Conservation (phyloP, 148 eudicot species). For the Chenopodium formosanum region DNA sequence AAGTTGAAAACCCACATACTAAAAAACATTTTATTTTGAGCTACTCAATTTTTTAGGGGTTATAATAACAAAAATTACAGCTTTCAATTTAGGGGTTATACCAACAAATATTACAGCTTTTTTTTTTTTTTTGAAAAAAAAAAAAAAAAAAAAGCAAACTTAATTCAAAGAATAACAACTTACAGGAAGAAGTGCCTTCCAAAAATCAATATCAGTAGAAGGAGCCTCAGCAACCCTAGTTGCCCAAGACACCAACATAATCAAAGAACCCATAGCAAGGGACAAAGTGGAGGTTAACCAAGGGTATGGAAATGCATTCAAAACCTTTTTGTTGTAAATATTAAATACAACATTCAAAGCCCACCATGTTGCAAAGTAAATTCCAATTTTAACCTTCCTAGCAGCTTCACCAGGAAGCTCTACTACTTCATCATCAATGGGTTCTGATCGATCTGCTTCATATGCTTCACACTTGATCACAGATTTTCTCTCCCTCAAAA, state of each 20-base stretch:
- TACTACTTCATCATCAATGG: conserved; percentile 29
- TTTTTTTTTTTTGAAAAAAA: too few species aligned
- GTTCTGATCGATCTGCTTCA: conserved; percentile 66
- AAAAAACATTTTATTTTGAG: background rate
- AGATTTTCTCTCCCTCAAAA: conserved; percentile 23
- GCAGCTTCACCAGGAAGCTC: conserved; percentile 48
- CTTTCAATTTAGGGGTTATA: background rate
- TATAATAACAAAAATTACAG: background rate
- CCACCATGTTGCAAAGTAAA: conserved; percentile 96
- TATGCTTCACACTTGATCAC: conserved; percentile 66
- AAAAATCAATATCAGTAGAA: conserved; percentile 73
- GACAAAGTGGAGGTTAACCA: conserved; percentile 94
- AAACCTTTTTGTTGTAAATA: conserved; percentile 88
- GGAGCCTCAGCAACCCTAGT: conserved; percentile 67
- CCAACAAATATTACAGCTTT: background rate
- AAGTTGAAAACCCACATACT: background rate
- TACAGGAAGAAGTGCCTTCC: conserved; percentile 88
- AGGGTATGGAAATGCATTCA: conserved; percentile 89
- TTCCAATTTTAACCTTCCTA: conserved; percentile 69
- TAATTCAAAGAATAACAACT: conserved; percentile 16
- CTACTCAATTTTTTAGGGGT: background rate
- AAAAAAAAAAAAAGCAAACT: background rate
- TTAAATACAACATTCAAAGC: conserved; percentile 85
- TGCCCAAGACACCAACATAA: conserved; percentile 89
- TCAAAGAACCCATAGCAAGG: conserved; percentile 83